Evolutionary conservation across 1,284 basidiomycete genomes (phyloP), one percentile per base, ranked within the genome.

Genomic region (Sanguinoderma infundibulare): DNA sequence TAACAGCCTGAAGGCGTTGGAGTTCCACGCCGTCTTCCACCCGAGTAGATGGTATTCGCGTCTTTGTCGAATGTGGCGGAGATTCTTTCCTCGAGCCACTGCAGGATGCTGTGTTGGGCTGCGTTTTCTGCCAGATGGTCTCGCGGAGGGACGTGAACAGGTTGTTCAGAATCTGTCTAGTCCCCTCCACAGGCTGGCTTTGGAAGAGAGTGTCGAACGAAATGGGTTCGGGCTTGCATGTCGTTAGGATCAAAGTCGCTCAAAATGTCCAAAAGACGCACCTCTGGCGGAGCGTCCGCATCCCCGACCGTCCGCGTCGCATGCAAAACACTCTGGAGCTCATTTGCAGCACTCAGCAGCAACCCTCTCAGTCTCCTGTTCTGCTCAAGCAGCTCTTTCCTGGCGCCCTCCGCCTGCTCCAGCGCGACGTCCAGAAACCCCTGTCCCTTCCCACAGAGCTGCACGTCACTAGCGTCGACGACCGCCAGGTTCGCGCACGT

Each of bases 341-440:
- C 87, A 69, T 94, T 94, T 20, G 88, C 87, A 3, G 87, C 80
- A 34, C 83, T 81, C 34, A 95, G 73, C 2, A 94, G 74, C n/a
- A 94, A 77, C 57, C 83, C 85, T 59, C 88, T 83, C 59, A 96
- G 82, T 35, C 81, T 81, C 55, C 84, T 76, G 52, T 91, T 93
- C 74, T 96, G 92, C 49, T 90, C 87, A 34, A 82, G 76, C 30
- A 95, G 79, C 57, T 85, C 83, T 47, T 79, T 78, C 40, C 91
- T 79, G 0, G 91, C 86, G 47, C 82, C 81, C 68, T 94, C 90
- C 0, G 94, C 86, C 64, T 95, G 87, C 52, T 88, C 83, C 28
- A 96, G 77, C 1, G 92, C 87, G 32, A 84, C 78, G 65, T 96
- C 94, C 47, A 91, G 72, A 62, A 87, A 82, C 5, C 83, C 81